A percentile compares a stretch with the other conserved stretches of the same genome.
Evolutionary conservation across 202 grass and related monocot species (phyloP).

Genomic region (Carex arenaria): DNA sequence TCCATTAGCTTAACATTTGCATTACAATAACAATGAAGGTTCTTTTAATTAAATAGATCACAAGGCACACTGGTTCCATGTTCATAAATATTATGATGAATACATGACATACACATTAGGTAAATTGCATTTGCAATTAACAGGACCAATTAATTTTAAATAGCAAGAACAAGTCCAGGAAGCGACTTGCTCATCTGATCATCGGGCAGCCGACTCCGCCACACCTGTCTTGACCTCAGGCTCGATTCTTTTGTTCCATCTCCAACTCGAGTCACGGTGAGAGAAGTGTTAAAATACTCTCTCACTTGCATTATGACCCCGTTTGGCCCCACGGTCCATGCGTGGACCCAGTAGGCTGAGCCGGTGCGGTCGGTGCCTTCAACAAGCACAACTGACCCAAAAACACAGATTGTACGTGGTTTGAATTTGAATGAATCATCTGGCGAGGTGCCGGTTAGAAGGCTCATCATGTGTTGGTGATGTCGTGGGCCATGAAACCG

Average conservation of each 20-base stretch:
- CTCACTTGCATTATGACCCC: constrained; percentile 59
- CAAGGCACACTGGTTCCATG: neutral
- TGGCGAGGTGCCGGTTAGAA: constrained; percentile 59
- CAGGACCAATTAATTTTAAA: constrained; percentile 25
- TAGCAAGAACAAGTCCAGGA: constrained; percentile 59
- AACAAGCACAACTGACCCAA: constrained; percentile 63
- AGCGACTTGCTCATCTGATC: constrained; percentile 40
- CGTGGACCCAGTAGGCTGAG: constrained; percentile 63
- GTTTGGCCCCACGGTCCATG: constrained; percentile 60
- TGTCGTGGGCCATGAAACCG: constrained; percentile 80
- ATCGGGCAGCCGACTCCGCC: constrained; percentile 52
- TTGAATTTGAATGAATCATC: constrained; percentile 18
- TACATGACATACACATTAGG: neutral
- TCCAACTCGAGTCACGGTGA: constrained; percentile 55
- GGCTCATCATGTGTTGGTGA: constrained; percentile 79
- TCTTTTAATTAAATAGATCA: neutral
- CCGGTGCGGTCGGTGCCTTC: constrained; percentile 54
- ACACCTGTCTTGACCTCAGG: constrained; percentile 1
- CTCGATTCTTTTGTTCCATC: constrained; percentile 6
- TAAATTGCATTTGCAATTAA: constrained; percentile 1
- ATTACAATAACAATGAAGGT: neutral
- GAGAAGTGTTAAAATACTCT: constrained; percentile 86
- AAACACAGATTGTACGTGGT: constrained; percentile 31
- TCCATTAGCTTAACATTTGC: neutral
- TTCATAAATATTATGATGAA: neutral